Evolutionary conservation across 352 stramenopile species (phyloP), one percentile per base, ranked within the genome.

Genomic region (Globisporangium sylvaticum): DNA sequence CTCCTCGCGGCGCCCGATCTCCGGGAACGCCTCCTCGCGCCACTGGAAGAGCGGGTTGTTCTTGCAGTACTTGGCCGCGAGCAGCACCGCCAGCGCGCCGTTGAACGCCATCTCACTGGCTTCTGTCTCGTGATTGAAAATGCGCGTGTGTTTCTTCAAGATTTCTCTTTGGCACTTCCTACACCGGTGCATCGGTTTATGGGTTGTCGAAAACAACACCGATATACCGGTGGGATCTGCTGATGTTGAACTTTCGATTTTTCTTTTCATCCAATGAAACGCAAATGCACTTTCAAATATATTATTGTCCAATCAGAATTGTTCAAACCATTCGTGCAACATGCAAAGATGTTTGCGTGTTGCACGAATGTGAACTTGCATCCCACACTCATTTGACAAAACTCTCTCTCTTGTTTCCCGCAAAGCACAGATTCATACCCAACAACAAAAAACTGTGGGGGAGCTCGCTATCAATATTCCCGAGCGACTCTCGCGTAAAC

Each of bases 61-160:
- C 52, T 76, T 73, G 69, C 83, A 92, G 74, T 83, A 94, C 66
- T 90, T 90, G 68, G 78, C 79, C 39, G 86, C 86, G 34, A 92
- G 73, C 27, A 94, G 79, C 70, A 94, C 82, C n/a, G 86, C 83
- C 52, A 80, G 72, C 63, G 80, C 66, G 48, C 73, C 83, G 60
- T 83, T 79, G 70, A 91, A 89, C 54, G 60, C 57, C 66, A 73
- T 71, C 15, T 5, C 39, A 25, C 27, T 31, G 67, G 65, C 29
- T 54, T 60, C 22, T n/a, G 29, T 44, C 24, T 46, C 10, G 27
- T 37, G 27, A 50, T 50, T 24, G 42, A 22, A 50, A 24, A 50
- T 24, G 18, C 2, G 15, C 18, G 37, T 25, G 53, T 34, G 2
- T 1, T 31, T 31, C 27, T 31, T 31, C 27, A 31, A 31, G 27